Evolutionary conservation across 352 stramenopile species (phyloP), one percentile per base, ranked within the genome.

Genomic region (Aphanomyces cochlioides): DNA sequence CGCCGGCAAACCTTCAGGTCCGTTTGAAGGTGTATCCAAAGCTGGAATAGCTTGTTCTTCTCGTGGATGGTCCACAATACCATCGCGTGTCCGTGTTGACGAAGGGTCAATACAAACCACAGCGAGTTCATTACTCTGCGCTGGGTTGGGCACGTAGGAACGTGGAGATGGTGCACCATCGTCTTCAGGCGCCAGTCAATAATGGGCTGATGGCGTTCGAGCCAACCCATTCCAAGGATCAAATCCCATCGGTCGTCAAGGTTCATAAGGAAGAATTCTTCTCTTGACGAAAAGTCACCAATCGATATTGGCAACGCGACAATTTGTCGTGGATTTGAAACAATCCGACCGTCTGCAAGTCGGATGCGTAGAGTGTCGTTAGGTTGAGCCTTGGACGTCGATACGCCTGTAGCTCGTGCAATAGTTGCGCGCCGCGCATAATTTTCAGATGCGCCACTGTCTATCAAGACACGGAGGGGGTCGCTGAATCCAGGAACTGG

Each of bases 221-320:
- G 54, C 69, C 74, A 79, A 34, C 63, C 58, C 50, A 81, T 76
- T 0, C 73, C 73, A 4, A 79, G 73, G 47, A 83, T 72, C 45
- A 67, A 77, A 39, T 79, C 64, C 19, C 75, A 79, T 3, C 61
- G 66, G 1, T 63, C 68, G 17, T 50, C 60, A 37, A 78, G 36
- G 3, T 83, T 66, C n/a, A 81, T 74, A 3, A 83, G 67, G 12
- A 74, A 40, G 43, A 83, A 80, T 0, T 76, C 67, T 8, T 76
- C 69, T 2, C 21, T 71, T 5, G 43, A 15, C 5, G 3, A 4
- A 19, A 78, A 77, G 0, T 68, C 72, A 19, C 77, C 74, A 34
- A 79, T 61, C 38, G 53, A 36, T 45, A 74, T 78, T 6, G 47
- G 13, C 13, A 77, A 63, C 19, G 39, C 59, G 5, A 58, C 60